These are phyloP conservation scores for Sphaerulina populicola DNA, from an alignment of 2,329 filamentous ascomycete genomes.

Conservation along the genomic window DNA sequence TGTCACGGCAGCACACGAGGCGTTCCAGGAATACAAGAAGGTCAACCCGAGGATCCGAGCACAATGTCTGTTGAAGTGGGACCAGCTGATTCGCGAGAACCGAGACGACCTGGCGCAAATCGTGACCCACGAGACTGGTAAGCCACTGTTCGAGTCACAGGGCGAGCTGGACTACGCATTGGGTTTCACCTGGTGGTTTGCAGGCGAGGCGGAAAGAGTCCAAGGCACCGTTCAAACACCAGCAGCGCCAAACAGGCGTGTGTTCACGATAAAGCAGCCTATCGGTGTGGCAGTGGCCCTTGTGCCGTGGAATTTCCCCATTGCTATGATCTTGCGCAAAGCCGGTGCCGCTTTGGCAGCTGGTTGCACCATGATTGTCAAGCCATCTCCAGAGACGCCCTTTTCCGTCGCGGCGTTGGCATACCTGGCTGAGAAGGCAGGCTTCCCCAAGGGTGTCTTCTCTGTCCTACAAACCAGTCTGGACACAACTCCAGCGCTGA, in stretches of 20 bases:
- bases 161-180: constrained; percentile 48
- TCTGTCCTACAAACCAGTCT: constrained; percentile 54
- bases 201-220: constrained; percentile 55
- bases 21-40: constrained; percentile 54
- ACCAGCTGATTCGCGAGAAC: constrained; percentile 54
- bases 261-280: constrained; percentile 67
- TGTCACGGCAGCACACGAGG: constrained; percentile 51
- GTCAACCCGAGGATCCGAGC: constrained; percentile 54
- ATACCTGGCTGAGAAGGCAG: constrained; percentile 47
- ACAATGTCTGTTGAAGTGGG: constrained; percentile 57
- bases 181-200: constrained; percentile 51
- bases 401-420: constrained; percentile 50
- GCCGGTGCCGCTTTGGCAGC: constrained; percentile 60
- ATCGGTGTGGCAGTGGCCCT: constrained; percentile 60
- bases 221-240: constrained; percentile 54
- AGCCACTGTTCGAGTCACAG: constrained; percentile 45
- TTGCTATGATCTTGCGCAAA: constrained; percentile 56
- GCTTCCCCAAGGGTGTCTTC: constrained; percentile 53
- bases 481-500: constrained; percentile 47
- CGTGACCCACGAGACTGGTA: constrained; percentile 52
- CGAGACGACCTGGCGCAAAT: constrained; percentile 56
- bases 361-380: constrained; percentile 65
- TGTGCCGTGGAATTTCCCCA: constrained; percentile 60
- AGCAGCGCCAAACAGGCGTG: constrained; percentile 53
- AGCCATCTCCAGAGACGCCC: constrained; percentile 61